These are phyloP conservation scores for Solanum neorickii DNA, from an alignment of 257 asterid genomes.

Conservation along the genomic window DNA sequence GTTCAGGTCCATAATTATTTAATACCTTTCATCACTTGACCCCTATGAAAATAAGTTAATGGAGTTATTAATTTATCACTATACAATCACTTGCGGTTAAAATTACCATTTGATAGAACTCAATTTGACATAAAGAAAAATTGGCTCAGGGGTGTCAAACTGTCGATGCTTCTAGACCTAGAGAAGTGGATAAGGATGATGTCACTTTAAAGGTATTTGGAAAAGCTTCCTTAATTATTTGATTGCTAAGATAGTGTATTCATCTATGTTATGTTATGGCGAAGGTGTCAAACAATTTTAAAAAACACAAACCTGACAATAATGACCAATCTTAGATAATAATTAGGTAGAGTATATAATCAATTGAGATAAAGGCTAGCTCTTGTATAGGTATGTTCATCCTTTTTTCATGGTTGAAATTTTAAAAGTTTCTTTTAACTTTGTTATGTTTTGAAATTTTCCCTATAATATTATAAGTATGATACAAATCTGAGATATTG, in stretches of 20 bases:
- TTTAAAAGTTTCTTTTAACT: not conserved
- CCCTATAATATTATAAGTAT: not conserved
- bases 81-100: not conserved
- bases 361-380: not conserved
- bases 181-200: slow-evolving; percentile 58
- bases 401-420: not conserved
- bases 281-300: not conserved
- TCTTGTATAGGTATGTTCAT: too few species aligned
- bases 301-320: not conserved
- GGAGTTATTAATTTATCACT: not conserved
- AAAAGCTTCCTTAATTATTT: not conserved
- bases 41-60: not conserved
- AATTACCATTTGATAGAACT: not conserved
- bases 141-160: slow-evolving; percentile 24
- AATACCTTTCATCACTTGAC: not conserved
- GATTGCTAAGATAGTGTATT: not conserved
- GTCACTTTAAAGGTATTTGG: slow-evolving; percentile 57
- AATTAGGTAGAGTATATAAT: not conserved
- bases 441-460: not conserved
- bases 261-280: not conserved
- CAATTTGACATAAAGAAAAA: not conserved
- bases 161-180: slow-evolving; percentile 54
- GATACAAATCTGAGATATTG: too few species aligned
- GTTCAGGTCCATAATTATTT: not conserved
- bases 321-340: not conserved